phyloP scores from a whole-genome alignment of 2,329 filamentous ascomycete species.

The Aspergillus oerlinghausenensis region DNA sequence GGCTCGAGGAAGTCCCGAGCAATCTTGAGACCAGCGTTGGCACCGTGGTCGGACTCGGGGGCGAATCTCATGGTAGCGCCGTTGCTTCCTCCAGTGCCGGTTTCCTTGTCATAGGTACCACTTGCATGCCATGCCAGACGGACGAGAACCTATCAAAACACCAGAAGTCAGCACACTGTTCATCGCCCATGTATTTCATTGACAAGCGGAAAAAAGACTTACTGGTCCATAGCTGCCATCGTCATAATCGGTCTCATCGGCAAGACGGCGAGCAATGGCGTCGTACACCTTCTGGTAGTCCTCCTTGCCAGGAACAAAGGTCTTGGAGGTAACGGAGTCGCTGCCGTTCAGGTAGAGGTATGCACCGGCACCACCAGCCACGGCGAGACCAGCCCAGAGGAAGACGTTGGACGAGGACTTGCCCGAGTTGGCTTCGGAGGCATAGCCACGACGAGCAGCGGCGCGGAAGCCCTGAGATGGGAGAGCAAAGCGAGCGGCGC shows the following conservation, averaged over 20 bases:
- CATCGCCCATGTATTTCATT: neutral
- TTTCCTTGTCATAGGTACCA: constrained; percentile 86
- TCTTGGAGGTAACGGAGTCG: constrained; percentile 35
- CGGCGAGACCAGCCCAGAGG: constrained; percentile 56
- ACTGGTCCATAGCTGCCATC: constrained; percentile 92
- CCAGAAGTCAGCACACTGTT: constrained; percentile 1
- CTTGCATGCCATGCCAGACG: constrained; percentile 91
- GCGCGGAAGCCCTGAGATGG: constrained; percentile 66
- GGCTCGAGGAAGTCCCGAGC: constrained; percentile 92
- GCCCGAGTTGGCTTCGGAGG: constrained; percentile 59
- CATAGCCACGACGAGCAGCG: constrained; percentile 73
- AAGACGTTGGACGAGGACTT: constrained; percentile 49
- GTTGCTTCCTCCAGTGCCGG: constrained; percentile 87
- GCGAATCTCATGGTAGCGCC: constrained; percentile 95
- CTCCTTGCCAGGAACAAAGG: constrained; percentile 70
- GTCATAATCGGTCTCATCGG: constrained; percentile 92
- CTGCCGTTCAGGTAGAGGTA: constrained; percentile 57
- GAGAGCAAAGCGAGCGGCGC: constrained; percentile 56
- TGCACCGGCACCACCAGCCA: constrained; percentile 60
- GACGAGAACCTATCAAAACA: constrained; percentile 57
- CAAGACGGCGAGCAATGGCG: constrained; percentile 70
- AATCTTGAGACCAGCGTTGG: constrained; percentile 82
- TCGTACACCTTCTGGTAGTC: constrained; percentile 97
- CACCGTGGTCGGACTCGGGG: constrained; percentile 83
- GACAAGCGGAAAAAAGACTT: constrained; percentile 17